Conservation (phyloP, 2,329 filamentous ascomycete genomes). For the Xylariaceae sp. region DNA sequence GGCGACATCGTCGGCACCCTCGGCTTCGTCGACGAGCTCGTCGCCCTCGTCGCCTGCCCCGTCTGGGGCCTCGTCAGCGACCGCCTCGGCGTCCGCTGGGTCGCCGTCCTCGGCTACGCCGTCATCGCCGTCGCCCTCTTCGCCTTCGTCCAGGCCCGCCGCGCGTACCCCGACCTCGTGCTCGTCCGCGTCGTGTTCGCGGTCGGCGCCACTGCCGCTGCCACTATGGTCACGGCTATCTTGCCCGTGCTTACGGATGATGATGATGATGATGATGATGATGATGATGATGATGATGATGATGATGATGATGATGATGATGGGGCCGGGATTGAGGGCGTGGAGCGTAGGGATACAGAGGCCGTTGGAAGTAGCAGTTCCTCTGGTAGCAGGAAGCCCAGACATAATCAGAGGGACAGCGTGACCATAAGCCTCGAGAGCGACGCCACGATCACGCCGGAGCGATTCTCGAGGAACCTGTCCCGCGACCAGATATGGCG, state of each 20-base stretch:
- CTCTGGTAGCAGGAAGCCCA: constrained; percentile 37
- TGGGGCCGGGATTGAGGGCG: too few species aligned
- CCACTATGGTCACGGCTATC: constrained; percentile 97
- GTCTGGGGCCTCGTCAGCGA: constrained; percentile 79
- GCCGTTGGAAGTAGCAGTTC: constrained; percentile 18
- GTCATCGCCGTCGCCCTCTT: constrained; percentile 79
- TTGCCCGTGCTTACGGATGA: constrained; percentile 72
- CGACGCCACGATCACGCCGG: constrained; percentile 74
- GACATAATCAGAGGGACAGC: constrained; percentile 55
- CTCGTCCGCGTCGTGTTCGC: constrained; percentile 86
- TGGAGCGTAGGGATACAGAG: constrained; percentile 23
- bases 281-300: constrained; percentile 32
- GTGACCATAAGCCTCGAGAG: constrained; percentile 71
- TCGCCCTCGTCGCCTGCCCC: constrained; percentile 79
- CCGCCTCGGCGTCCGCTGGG: constrained; percentile 72
- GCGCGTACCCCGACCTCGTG: constrained; percentile 87
- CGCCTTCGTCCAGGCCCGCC: constrained; percentile 80
- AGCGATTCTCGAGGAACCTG: constrained; percentile 51
- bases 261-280: constrained; percentile 31
- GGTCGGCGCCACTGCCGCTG: constrained; percentile 83
- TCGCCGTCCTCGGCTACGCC: constrained; percentile 76
- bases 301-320: constrained; percentile 15
- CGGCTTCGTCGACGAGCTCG: constrained; percentile 81
- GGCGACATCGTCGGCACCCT: constrained; percentile 83
- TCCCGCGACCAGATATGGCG: constrained; percentile 34